Percentiles rank a stretch among this genome's conserved stretches.
Evolutionary conservation across 2,329 filamentous ascomycete genomes (phyloP).

Genomic region (Lanzia echinophila): DNA sequence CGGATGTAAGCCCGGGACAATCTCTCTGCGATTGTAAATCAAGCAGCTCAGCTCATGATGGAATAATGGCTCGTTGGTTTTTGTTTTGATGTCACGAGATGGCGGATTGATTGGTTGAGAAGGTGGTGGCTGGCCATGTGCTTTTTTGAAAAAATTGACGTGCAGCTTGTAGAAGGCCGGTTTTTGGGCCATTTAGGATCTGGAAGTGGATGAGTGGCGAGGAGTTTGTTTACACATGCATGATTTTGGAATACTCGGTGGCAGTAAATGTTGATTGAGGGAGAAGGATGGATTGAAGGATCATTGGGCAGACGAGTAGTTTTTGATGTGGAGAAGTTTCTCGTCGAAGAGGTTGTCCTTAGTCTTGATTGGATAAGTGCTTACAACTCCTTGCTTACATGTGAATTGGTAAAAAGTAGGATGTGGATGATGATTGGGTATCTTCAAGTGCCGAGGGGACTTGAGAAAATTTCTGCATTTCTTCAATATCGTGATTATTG

Average conservation of each 20-base stretch:
- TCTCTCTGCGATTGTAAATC: not conserved
- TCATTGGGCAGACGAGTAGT: not conserved
- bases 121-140: not conserved
- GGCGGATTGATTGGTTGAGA: not conserved
- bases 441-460: not conserved
- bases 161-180: not conserved
- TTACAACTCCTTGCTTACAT: not conserved
- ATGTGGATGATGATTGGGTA: not conserved
- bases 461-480: not conserved
- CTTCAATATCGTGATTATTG: not conserved
- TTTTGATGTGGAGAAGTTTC: not conserved
- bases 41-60: not conserved
- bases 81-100: not conserved
- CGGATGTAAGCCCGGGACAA: not conserved
- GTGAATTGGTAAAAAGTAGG: not conserved
- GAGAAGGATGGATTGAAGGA: not conserved
- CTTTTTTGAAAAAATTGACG: not conserved
- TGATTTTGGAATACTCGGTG: not conserved
- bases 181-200: not conserved
- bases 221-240: not conserved
- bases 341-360: not conserved
- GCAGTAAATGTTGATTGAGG: not conserved
- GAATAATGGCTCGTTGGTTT: not conserved
- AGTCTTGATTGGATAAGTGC: not conserved
- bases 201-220: not conserved